phyloP scores from a whole-genome alignment of 305 asterid genomes.

The Rubia peregrina region DNA sequence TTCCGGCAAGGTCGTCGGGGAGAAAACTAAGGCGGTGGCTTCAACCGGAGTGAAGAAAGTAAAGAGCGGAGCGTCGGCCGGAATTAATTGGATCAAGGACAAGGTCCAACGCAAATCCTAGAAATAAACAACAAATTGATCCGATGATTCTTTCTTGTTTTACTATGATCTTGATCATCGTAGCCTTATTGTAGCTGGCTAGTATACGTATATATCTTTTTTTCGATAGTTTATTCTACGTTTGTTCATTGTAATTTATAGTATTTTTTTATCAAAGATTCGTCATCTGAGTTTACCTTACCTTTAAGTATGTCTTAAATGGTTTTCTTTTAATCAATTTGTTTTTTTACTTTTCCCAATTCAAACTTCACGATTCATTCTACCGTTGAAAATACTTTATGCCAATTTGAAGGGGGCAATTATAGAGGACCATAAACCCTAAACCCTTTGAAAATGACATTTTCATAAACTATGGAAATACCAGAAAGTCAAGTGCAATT shows the following conservation, averaged over 20 bases:
- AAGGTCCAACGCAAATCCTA: constrained; percentile 48
- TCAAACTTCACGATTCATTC: too few relatives aligned
- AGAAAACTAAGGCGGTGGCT: constrained; percentile 54
- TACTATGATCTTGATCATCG: not conserved
- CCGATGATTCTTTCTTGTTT: not conserved
- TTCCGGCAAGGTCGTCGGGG: constrained; percentile 32
- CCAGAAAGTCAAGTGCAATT: too few relatives aligned
- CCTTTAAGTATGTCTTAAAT: too few relatives aligned
- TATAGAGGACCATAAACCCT: too few relatives aligned
- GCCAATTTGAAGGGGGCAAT: too few relatives aligned
- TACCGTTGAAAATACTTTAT: too few relatives aligned
- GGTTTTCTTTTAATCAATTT: too few relatives aligned
- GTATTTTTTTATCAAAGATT: too few relatives aligned
- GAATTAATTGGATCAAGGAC: constrained; percentile 60
- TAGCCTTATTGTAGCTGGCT: not conserved
- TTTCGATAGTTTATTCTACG: not conserved
- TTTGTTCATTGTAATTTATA: not conserved
- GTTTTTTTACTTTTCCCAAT: too few relatives aligned
- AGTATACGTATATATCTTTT: not conserved
- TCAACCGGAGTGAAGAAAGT: constrained; percentile 58
- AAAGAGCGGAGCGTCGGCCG: constrained; percentile 56
- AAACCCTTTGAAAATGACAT: too few relatives aligned
- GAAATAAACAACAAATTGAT: constrained; percentile 22
- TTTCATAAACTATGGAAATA: too few relatives aligned
- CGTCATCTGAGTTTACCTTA: too few relatives aligned